Evolutionary conservation across 2,329 filamentous ascomycete genomes (phyloP), one percentile per base, ranked within the genome.

Genomic region (Lachnellula suecica): DNA sequence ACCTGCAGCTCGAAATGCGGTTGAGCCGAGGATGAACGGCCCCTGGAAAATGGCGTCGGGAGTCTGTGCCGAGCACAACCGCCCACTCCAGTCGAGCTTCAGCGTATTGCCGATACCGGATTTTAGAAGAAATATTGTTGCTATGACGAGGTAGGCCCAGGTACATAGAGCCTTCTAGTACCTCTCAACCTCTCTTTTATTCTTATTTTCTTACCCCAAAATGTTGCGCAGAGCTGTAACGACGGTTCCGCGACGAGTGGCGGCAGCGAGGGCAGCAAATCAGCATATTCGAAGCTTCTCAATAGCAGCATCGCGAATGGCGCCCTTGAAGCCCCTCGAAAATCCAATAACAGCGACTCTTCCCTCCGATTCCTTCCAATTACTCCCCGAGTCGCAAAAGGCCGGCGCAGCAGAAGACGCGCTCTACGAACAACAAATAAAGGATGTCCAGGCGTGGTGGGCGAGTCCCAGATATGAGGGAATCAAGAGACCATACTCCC

Each of bases 381-480:
- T 97, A 13, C 80, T 97, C 1, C 79, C 90, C 37, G 89, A 91
- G 60, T 72, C 81, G 27, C 76, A 87, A 51, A 97, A 97, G 71
- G 76, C 87, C 0, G 91, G 91, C 15, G 77, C 80, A 17, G 84
- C 89, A 0, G 94, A 97, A 71, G 91, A 97, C 72, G 84, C 84
- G 1, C 79, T 97, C 1, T 96, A 92, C 70, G 83, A 92, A 38
- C 82, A 88, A 57, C 90, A 97, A 68, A 78, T 97, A 47, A 81
- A 87, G 64, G 87, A 94, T 63, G 91, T 97, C 11, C 84, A 92
- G 70, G 81, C 86, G 24, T 97, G 93, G 94, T 99, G 93, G 93
- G 80, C 82, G 19, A 87, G 86, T 37, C 86, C 90, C 7, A 85
- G 94, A 51, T 99, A 85, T 69, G 81, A 87, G 59, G 93, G 89